Evolutionary conservation across 225 moss, liverwort and hornwort species (phyloP), one percentile per base, ranked within the genome.

Genomic region (Lunularia cruciata): DNA sequence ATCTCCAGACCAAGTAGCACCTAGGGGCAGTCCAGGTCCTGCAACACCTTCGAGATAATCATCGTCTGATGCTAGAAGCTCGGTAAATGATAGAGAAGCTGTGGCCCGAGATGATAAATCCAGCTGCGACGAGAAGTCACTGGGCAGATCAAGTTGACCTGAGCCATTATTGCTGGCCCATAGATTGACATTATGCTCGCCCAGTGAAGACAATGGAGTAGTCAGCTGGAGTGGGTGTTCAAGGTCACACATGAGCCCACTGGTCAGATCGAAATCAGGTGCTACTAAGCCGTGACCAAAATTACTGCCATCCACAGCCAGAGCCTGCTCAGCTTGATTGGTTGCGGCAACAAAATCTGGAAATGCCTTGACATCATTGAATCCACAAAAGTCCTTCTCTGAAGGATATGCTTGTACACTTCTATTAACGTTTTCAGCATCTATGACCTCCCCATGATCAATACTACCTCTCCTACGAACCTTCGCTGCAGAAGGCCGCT

Each of bases 361-460:
- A 69, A 78, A 69, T 30, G 78, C 73, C 43, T 69, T 76, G 18
- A 57, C 57, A 39, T 73, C 81, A 51, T 55, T 45, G 64, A 81
- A 81, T 49, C 68, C 76, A 49, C 47, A 73, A 22, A 76, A 81
- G 27, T 77, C 76, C 73, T 77, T 77, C 28, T 76, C 69, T 4
- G 73, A 52, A 19, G 81, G 61, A 46, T 65, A 73, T 3, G 79
- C 46, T 1, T 63, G 73, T 13, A 46, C 23, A 47, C 19, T 68
- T 68, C 62, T 75, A 30, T 69, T 72, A 30, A 71, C 46, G 31
- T 70, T 81, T 51, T 81, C 81, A 25, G 81, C 76, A 64, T 82
- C 78, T 58, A 78, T 82, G 22, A 82, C 82, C 71, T 82, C 82
- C 38, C 82, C 82, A 64, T 68, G 65, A 62, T 78, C 78, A 49